These are phyloP conservation scores for Thuidium tamariscinum DNA, from an alignment of 225 moss, liverwort and hornwort species.

Conservation along the genomic window DNA sequence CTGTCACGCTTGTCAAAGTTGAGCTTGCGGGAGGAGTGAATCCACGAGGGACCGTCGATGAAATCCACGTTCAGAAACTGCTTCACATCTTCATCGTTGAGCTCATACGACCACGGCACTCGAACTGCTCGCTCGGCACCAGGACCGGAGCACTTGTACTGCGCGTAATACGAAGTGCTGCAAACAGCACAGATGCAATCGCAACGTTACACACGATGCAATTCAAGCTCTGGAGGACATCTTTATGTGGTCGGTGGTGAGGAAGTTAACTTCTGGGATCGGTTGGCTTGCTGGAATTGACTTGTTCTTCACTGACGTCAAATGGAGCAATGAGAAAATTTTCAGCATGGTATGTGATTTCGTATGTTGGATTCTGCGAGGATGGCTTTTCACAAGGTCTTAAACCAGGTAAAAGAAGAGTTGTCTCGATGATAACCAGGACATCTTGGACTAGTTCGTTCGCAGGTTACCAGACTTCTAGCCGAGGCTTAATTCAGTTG, in stretches of 20 bases:
- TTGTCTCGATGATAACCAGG: background rate
- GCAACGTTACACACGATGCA: background rate
- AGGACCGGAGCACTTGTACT: slow-evolving; percentile 55
- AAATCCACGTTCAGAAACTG: slow-evolving; percentile 40
- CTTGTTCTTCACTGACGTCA: background rate
- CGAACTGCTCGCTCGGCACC: slow-evolving; percentile 29
- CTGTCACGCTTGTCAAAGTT: background rate
- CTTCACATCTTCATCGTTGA: slow-evolving; percentile 33
- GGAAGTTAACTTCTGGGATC: background rate
- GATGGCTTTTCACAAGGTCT: background rate
- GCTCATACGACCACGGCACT: slow-evolving; percentile 46
- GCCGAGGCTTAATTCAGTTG: background rate
- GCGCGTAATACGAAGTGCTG: slow-evolving; percentile 57
- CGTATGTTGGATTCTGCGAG: background rate
- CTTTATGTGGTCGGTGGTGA: background rate
- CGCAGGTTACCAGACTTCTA: background rate
- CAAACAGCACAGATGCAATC: background rate
- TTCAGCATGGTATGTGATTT: background rate
- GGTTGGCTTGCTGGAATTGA: background rate
- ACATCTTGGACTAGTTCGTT: background rate
- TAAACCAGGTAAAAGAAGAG: background rate
- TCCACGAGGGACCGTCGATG: slow-evolving; percentile 43
- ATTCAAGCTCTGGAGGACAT: background rate
- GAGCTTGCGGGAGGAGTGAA: slow-evolving; percentile 15
- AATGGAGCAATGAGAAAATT: background rate